Conservation (phyloP, 2,329 filamentous ascomycete species). For the Aspergillus udagawae region DNA sequence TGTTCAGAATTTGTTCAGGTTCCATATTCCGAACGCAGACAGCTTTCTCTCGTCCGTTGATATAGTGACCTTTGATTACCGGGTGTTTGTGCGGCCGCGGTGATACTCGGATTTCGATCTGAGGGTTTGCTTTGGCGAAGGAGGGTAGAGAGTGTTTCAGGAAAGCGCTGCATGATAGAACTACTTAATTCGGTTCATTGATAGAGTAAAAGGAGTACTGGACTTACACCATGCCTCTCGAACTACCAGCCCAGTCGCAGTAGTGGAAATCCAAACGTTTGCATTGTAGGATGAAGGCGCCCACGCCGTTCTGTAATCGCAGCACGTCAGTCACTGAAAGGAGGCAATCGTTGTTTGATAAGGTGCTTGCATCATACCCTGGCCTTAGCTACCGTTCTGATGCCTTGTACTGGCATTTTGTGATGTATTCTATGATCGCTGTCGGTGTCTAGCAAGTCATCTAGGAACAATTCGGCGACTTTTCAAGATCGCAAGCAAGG, state of each 20-base stretch:
- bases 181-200: not conserved
- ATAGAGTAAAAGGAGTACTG: not conserved
- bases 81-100: slow-evolving; percentile 88
- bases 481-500: slow-evolving; percentile 22
- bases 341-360: not conserved
- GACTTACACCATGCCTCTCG: slow-evolving; percentile 84
- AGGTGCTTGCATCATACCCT: slow-evolving; percentile 44
- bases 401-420: slow-evolving; percentile 44
- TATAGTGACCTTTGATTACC: slow-evolving; percentile 82
- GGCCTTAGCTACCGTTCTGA: slow-evolving; percentile 53
- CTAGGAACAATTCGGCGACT: slow-evolving; percentile 16
- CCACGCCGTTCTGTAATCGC: slow-evolving; percentile 76
- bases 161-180: slow-evolving; percentile 60
- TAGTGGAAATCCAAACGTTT: slow-evolving; percentile 94
- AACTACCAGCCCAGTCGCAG: slow-evolving; percentile 94
- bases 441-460: not conserved
- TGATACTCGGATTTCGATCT: slow-evolving; percentile 87
- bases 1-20: slow-evolving; percentile 73
- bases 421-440: slow-evolving; percentile 6
- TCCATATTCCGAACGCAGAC: slow-evolving; percentile 87
- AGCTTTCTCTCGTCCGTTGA: slow-evolving; percentile 81
- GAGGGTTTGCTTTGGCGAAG: slow-evolving; percentile 78
- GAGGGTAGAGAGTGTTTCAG: slow-evolving; percentile 69
- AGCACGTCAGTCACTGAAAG: slow-evolving; percentile 5
- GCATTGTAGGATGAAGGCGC: slow-evolving; percentile 96